phyloP scores from a whole-genome alignment of 202 grass and related monocot species.

The Zoysia matrella region DNA sequence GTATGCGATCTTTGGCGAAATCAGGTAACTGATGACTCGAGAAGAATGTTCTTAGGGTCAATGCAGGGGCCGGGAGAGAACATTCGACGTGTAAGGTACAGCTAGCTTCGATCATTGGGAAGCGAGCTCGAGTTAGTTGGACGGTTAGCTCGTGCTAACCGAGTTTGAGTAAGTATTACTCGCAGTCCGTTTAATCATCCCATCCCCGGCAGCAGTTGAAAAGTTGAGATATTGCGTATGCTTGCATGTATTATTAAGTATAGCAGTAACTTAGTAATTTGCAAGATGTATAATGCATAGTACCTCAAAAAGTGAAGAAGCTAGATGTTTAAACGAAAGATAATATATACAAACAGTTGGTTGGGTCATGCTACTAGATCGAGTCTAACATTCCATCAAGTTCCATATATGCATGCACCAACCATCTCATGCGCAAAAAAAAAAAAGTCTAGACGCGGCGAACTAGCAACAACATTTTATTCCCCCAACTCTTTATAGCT shows the following conservation, averaged over 20 bases:
- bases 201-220: not conserved
- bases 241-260: no score
- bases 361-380: not conserved
- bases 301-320: no score
- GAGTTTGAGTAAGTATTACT: not conserved
- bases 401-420: not conserved
- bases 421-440: not conserved
- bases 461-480: not conserved
- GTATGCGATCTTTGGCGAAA: slow-evolving; percentile 10
- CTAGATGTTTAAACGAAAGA: not conserved
- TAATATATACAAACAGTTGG: not conserved
- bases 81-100: not conserved
- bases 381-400: not conserved
- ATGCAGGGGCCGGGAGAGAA: slow-evolving; percentile 18
- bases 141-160: slow-evolving; percentile 41
- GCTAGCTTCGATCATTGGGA: slow-evolving; percentile 6
- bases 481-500: not conserved
- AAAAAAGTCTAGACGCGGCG: not conserved
- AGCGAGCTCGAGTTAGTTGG: slow-evolving; percentile 21
- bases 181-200: no score
- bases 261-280: not conserved
- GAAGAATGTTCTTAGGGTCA: slow-evolving; percentile 49
- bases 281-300: not conserved
- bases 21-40: slow-evolving; percentile 22
- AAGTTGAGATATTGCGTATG: not conserved